These are phyloP conservation scores for Zarea fungicola DNA, from an alignment of 2,329 filamentous ascomycete genomes.

Conservation along the genomic window DNA sequence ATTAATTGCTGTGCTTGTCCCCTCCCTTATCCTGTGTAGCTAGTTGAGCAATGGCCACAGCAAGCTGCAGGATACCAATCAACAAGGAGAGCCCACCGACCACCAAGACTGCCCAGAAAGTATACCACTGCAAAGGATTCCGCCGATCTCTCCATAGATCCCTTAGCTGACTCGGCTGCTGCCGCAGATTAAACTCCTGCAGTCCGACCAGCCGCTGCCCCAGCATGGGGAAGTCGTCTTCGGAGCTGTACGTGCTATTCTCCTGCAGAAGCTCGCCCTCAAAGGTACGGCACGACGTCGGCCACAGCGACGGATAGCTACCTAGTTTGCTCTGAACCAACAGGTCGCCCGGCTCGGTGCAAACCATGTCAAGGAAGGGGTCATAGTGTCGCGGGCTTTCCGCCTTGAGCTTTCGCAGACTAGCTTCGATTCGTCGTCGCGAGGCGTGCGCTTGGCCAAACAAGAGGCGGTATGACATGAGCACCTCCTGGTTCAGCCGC, in stretches of 20 bases:
- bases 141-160: constrained; percentile 11
- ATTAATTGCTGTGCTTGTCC: no score
- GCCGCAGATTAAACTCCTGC: not conserved
- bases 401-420: not conserved
- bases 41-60: not conserved
- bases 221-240: not conserved
- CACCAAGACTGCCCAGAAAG: constrained; percentile 12
- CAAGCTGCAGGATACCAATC: not conserved
- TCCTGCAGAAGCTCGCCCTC: no score
- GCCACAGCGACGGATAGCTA: no score
- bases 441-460: not conserved
- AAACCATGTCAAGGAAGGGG: not conserved
- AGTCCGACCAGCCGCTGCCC: not conserved
- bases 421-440: not conserved
- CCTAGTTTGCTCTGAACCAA: no score
- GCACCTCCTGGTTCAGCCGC: no score
- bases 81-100: not conserved
- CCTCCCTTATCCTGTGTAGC: no score
- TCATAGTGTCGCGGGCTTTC: not conserved
- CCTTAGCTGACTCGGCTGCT: constrained; percentile 1
- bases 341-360: not conserved
- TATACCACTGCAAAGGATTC: constrained; percentile 13
- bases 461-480: constrained; percentile 9
- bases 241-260: not conserved
- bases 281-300: no score